These are phyloP conservation scores for Hyaloraphidium curvatum DNA, from an alignment of 192 early-diverging fungal genomes.

Conservation along the genomic window DNA sequence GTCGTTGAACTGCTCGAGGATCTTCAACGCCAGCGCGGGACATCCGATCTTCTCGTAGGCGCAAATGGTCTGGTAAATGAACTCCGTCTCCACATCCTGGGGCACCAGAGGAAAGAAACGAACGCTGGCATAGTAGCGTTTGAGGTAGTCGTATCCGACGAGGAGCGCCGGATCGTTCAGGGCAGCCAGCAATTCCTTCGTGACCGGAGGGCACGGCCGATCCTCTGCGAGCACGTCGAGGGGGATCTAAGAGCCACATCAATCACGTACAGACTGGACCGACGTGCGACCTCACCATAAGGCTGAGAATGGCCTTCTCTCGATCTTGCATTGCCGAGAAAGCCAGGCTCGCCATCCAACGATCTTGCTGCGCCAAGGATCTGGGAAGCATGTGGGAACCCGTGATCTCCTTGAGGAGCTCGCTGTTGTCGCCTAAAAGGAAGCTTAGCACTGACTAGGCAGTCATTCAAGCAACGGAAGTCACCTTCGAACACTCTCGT, in stretches of 20 bases:
- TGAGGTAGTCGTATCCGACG: conserved; percentile 46
- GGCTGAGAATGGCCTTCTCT: conserved; percentile 34
- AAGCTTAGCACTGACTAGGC: too few relatives aligned
- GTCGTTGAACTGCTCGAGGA: conserved; percentile 26
- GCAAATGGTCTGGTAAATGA: conserved; percentile 34
- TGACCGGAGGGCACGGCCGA: conserved; percentile 4
- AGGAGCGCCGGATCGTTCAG: conserved; percentile 55
- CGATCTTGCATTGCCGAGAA: conserved; percentile 35
- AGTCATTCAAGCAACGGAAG: conserved; percentile 3
- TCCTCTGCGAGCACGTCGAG: too few relatives aligned
- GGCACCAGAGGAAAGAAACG: conserved; percentile 13
- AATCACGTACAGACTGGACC: too few relatives aligned
- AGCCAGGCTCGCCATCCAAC: conserved; percentile 36
- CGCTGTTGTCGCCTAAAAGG: too few relatives aligned
- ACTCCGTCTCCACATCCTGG: conserved; percentile 29
- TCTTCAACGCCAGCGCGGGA: conserved; percentile 52
- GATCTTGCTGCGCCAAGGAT: conserved; percentile 18
- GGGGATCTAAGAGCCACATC: conserved; percentile 13
- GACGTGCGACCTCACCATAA: conserved; percentile 31
- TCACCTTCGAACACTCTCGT: conserved; percentile 81
- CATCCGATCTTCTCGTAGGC: conserved; percentile 63
- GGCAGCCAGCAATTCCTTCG: conserved; percentile 16
- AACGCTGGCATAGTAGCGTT: conserved; percentile 17
- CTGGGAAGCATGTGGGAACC: neutral
- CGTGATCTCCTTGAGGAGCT: too few relatives aligned